These are phyloP conservation scores for Penicillium diatomitis DNA, from an alignment of 495 filamentous ascomycete species.

Conservation along the genomic window DNA sequence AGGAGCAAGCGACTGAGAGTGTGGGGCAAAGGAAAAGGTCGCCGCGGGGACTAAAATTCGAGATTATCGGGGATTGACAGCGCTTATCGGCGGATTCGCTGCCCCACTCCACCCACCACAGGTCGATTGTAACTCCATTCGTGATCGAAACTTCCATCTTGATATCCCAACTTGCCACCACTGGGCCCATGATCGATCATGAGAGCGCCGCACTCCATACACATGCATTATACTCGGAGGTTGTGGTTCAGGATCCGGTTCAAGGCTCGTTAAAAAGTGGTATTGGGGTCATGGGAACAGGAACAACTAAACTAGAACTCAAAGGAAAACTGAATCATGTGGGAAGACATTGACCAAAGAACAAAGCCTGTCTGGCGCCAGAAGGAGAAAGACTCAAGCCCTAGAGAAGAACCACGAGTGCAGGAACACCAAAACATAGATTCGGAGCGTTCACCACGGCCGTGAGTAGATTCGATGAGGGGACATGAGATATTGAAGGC, in stretches of 20 bases:
- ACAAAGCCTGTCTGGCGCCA: slow-evolving; percentile 5
- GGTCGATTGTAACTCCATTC: too few relatives aligned
- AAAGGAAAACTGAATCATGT: slow-evolving; percentile 4
- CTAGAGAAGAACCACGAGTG: not conserved
- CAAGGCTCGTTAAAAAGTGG: too few relatives aligned
- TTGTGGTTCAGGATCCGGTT: too few relatives aligned
- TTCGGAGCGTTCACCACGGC: too few relatives aligned
- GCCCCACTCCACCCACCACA: too few relatives aligned
- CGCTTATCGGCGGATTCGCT: slow-evolving; percentile 9
- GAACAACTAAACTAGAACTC: slow-evolving; percentile 16
- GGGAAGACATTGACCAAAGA: slow-evolving; percentile 22
- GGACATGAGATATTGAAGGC: slow-evolving; percentile 5
- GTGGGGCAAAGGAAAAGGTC: slow-evolving; percentile 3
- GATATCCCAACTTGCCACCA: too few relatives aligned
- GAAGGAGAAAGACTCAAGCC: not conserved
- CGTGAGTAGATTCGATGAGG: not conserved
- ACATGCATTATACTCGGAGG: too few relatives aligned
- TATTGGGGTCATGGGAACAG: not conserved
- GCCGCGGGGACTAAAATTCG: slow-evolving; percentile 16
- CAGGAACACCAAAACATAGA: not conserved
- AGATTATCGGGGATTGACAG: slow-evolving; percentile 9
- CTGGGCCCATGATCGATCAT: too few relatives aligned
- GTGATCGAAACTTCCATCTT: too few relatives aligned
- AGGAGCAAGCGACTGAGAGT: not conserved
- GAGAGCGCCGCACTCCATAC: too few relatives aligned